A percentile compares a stretch with the other conserved stretches of the same genome.
phyloP scores from a whole-genome alignment of 78 protist genomes.

The Acrasis kona region DNA sequence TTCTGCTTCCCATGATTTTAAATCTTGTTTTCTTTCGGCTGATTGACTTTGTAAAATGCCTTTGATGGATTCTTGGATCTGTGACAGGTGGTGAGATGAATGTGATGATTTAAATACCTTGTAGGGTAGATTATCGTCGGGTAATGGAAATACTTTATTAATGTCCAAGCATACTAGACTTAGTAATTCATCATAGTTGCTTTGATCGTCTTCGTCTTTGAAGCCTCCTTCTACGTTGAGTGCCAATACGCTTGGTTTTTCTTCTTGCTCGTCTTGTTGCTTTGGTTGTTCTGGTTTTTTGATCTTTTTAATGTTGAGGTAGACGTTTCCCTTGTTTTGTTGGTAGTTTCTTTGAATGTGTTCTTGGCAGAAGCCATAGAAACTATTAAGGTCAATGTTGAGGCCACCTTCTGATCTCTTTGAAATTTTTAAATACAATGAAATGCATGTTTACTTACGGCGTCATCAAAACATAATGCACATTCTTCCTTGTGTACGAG shows the following conservation, averaged over 20 bases:
- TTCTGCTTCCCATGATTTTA: not conserved
- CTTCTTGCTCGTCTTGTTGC: slow-evolving; percentile 5
- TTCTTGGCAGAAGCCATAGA: slow-evolving; percentile 12
- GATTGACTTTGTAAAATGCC: slow-evolving; percentile 31
- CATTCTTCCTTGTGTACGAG: slow-evolving; percentile 67
- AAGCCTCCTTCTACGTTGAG: not conserved
- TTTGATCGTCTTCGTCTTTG: not conserved
- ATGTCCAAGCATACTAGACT: not conserved
- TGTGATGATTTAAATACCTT: too few species aligned
- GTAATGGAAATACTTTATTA: not conserved
- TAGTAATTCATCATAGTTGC: not conserved
- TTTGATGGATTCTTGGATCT: slow-evolving; percentile 36
- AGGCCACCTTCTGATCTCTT: slow-evolving; percentile 55
- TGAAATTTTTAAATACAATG: not conserved
- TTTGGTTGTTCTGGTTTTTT: not conserved
- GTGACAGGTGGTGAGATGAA: too few species aligned
- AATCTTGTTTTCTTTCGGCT: not conserved
- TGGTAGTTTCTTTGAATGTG: slow-evolving; percentile 3
- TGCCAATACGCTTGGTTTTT: not conserved
- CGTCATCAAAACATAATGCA: slow-evolving; percentile 45
- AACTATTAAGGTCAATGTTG: slow-evolving; percentile 42
- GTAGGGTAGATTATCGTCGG: not conserved
- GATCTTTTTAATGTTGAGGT: slow-evolving; percentile 33
- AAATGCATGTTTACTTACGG: not conserved
- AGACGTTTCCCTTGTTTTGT: slow-evolving; percentile 27